phyloP scores from a whole-genome alignment of 2,329 filamentous ascomycete genomes.

The Pseudogymnoascus sp. region DNA sequence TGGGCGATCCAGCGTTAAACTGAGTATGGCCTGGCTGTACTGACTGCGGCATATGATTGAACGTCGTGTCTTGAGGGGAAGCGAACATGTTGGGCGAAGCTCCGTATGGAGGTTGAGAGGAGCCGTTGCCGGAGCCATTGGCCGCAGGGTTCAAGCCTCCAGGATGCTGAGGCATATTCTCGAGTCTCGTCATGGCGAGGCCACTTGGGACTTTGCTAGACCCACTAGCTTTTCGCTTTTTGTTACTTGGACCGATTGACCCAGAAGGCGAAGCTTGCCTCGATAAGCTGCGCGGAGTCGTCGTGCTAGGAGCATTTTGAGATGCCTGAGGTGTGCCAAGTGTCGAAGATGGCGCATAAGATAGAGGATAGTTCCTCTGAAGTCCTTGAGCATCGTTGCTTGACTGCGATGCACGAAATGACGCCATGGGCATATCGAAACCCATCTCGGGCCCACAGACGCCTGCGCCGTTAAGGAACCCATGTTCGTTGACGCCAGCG shows the following conservation, averaged over 20 bases:
- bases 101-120: constrained; percentile 42
- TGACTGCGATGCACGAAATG: constrained; percentile 53
- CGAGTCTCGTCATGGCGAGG: constrained; percentile 75
- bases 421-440: constrained; percentile 30
- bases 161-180: constrained; percentile 37
- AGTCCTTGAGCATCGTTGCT: constrained; percentile 56
- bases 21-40: constrained; percentile 28
- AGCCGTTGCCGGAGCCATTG: constrained; percentile 30
- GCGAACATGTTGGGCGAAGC: constrained; percentile 46
- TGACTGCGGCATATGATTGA: constrained; percentile 17
- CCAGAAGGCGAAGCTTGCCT: constrained; percentile 65
- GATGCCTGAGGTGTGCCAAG: constrained; percentile 26
- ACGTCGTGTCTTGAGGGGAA: constrained; percentile 29
- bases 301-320: constrained; percentile 34
- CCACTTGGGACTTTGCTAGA: constrained; percentile 63
- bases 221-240: constrained; percentile 75
- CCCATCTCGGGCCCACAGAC: constrained; percentile 31
- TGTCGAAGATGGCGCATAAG: constrained; percentile 22
- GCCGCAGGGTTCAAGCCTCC: constrained; percentile 18
- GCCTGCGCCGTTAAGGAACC: constrained; percentile 33
- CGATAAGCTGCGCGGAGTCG: constrained; percentile 58
- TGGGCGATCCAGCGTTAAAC: constrained; percentile 56
- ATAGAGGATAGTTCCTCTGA: constrained; percentile 40
- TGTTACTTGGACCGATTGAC: constrained; percentile 58
- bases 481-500: constrained; percentile 22